Evolutionary conservation across 208 protist species (phyloP), one percentile per base, ranked within the genome.

Genomic region (Acanthamoeba triangularis): DNA sequence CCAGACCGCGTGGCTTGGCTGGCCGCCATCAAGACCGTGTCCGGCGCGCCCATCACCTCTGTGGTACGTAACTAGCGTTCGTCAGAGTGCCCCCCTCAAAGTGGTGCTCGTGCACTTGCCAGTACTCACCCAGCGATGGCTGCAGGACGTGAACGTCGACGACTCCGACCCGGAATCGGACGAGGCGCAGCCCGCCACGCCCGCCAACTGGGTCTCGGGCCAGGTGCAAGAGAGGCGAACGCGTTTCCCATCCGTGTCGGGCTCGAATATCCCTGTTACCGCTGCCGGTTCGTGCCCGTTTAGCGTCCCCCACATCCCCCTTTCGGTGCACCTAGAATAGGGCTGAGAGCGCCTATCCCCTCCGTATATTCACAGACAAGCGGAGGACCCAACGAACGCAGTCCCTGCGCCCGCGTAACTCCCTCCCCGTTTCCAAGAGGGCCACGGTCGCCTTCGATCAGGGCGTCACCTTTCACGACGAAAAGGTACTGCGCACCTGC

Each of bases 1-100:
- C 44, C 37, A 20, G 84, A 90, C 28, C 49, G 49, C 20, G 84
- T 25, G 41, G 84, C 84, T 28, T 90, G 84, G 84, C 84, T 90
- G 35, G 16, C n/a, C 25, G 49, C 84, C 84, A 90, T 90, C 23
- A 90, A 90, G 59, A 49, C 49, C 25, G 52, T 49, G 0, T 52
- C 59, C 23, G 84, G 84, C 4, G 33, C 33, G 74, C 74, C 74
- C 74, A 49, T 82, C 41, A 82, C 74, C 10, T 54, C 74, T 23
- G 74, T 82, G 37, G 74, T 82, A 54, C 74, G 25, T 16, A 37
- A 2, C 7, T 10, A n/a, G 28, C 28, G 61, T 67, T 67, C 3
- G 0, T 4, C 61, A 67, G 41, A 47, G 41, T 47, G 0, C 41
- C 41, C 41, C 37, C 41, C 41, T 47, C 41, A 2, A 5, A 28